These are phyloP conservation scores for Juncus inflexus DNA, from an alignment of 176 grass and related monocot species.

Conservation along the genomic window DNA sequence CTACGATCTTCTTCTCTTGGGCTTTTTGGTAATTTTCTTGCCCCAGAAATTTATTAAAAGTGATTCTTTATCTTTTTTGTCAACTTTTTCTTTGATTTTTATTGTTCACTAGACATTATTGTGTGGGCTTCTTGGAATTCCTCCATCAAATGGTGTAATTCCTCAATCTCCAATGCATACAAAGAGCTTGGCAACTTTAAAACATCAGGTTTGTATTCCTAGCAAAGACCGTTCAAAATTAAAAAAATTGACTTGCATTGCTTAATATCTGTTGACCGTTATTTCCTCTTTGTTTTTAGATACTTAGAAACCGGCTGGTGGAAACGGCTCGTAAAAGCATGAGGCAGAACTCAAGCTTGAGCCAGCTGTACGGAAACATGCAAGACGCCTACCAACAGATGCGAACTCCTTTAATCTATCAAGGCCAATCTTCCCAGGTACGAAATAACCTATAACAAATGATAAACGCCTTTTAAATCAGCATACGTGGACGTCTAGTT, in stretches of 20 bases:
- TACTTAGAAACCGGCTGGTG: slow-evolving; percentile 76
- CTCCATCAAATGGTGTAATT: slow-evolving; percentile 97
- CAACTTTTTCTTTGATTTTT: background rate
- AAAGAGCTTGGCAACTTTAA: slow-evolving; percentile 96
- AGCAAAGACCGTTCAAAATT: background rate
- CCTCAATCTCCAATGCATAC: slow-evolving; percentile 99
- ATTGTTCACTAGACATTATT: slow-evolving; percentile 67
- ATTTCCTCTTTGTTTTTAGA: slow-evolving; percentile 36
- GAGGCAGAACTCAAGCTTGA: slow-evolving; percentile 76
- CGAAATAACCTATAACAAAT: background rate
- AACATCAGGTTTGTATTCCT: slow-evolving; percentile 63
- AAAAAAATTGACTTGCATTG: slow-evolving; percentile 7
- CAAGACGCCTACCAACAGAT: slow-evolving; percentile 83
- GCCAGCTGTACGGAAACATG: slow-evolving; percentile 86
- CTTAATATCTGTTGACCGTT: slow-evolving; percentile 1
- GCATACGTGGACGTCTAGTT: too few species aligned
- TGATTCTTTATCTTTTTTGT: background rate
- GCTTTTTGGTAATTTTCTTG: slow-evolving; percentile 68
- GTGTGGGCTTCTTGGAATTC: slow-evolving; percentile 90
- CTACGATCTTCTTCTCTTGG: slow-evolving; percentile 95
- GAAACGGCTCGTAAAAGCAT: slow-evolving; percentile 64
- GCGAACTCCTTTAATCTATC: slow-evolving; percentile 81
- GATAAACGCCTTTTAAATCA: too few species aligned
- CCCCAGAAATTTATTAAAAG: slow-evolving; percentile 10
- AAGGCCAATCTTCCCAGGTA: slow-evolving; percentile 50